Evolutionary conservation across 805 yeast species (phyloP).

Genomic region (Cyberlindnera euphorbiiphila): DNA sequence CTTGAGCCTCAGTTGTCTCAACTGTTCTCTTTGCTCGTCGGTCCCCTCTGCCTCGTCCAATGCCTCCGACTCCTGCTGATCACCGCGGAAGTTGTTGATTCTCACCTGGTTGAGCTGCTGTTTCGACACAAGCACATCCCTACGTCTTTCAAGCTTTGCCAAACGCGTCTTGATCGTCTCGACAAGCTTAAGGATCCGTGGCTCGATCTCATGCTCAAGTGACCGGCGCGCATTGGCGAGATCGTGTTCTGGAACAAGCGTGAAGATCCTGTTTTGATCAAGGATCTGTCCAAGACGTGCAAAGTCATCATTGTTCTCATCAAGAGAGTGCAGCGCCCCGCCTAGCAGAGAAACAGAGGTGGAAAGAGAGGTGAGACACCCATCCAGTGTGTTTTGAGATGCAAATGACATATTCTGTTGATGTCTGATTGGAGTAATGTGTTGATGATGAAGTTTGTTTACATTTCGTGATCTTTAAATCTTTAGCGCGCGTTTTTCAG

Average conservation of each 20-base stretch:
- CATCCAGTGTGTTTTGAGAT: constrained; percentile 19
- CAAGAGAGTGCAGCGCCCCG: constrained; percentile 32
- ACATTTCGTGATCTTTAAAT: not conserved
- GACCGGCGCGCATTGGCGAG: constrained; percentile 37
- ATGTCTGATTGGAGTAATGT: too few relatives aligned
- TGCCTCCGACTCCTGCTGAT: too few relatives aligned
- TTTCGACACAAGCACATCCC: constrained; percentile 33
- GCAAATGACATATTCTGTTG: constrained; percentile 13
- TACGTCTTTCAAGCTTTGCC: constrained; percentile 32
- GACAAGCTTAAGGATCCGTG: constrained; percentile 36
- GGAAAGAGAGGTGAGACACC: constrained; percentile 33
- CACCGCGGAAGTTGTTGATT: constrained; percentile 27
- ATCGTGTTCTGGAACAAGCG: constrained; percentile 47
- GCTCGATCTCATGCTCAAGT: constrained; percentile 37
- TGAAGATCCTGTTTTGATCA: constrained; percentile 44
- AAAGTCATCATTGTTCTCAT: constrained; percentile 35
- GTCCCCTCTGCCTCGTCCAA: constrained; percentile 28
- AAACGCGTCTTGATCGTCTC: constrained; percentile 33
- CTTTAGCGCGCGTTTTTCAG: too few relatives aligned
- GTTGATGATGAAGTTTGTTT: not conserved
- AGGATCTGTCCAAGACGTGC: constrained; percentile 38
- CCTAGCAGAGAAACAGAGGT: constrained; percentile 34
- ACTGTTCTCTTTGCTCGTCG: constrained; percentile 34
- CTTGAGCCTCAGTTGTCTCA: constrained; percentile 39
- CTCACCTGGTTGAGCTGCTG: constrained; percentile 39